Evolutionary conservation across 495 filamentous ascomycete species (phyloP).

Genomic region (Margaritispora aquatica): DNA sequence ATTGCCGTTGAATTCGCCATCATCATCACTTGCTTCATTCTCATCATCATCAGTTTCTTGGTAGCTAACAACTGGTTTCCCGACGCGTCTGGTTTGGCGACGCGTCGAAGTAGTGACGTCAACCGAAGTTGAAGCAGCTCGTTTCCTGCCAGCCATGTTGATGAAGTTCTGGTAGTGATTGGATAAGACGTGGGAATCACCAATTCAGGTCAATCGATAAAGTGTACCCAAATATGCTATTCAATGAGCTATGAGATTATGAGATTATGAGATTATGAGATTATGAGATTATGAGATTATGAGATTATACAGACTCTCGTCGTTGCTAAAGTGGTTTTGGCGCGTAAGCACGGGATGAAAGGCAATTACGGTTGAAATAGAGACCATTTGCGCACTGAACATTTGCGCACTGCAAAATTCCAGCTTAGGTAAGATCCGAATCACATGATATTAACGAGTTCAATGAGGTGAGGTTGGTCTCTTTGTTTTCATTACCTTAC

Average conservation of each 20-base stretch:
- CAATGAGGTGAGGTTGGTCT: no score
- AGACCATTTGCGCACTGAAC: neutral
- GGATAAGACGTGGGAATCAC: no score
- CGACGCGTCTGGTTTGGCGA: conserved; percentile 12
- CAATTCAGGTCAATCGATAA: no score
- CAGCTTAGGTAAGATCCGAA: no score
- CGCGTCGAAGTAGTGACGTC: neutral
- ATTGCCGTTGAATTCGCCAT: conserved; percentile 3
- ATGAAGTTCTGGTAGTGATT: neutral
- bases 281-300: neutral
- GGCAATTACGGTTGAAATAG: neutral
- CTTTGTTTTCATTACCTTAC: no score
- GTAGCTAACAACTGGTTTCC: conserved; percentile 2
- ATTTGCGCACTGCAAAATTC: no score
- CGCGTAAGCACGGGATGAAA: neutral
- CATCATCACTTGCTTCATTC: neutral
- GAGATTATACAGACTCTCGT: neutral
- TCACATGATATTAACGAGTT: neutral
- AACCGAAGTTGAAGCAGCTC: neutral
- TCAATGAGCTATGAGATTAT: neutral
- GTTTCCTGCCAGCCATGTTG: conserved; percentile 6
- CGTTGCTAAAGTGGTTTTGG: neutral
- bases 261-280: neutral
- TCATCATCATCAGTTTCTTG: conserved; percentile 10
- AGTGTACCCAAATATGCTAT: neutral